Evolutionary conservation across 2,329 filamentous ascomycete species (phyloP).

Genomic region (Paecilomyces niveus): DNA sequence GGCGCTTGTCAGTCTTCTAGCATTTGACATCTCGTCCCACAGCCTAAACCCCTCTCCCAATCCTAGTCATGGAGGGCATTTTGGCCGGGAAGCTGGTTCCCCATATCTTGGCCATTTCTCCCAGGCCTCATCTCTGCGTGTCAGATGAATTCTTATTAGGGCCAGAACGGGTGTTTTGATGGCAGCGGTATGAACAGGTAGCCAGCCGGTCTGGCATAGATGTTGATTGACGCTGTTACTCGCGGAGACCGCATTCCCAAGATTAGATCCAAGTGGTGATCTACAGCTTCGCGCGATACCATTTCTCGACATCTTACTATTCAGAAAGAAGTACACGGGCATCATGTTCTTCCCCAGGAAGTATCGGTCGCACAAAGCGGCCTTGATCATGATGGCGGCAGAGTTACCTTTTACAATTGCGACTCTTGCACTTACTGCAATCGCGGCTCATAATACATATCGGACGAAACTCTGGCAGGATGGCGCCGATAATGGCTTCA

Average conservation of each 20-base stretch:
- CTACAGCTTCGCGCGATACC: background rate
- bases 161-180: background rate
- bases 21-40: conserved; percentile 4
- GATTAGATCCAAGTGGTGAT: background rate
- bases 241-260: background rate
- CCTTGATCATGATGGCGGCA: conserved; percentile 46
- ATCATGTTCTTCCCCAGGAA: conserved; percentile 45
- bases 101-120: background rate
- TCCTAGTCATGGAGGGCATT: conserved; percentile 10
- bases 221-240: background rate
- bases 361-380: conserved; percentile 47
- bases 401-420: conserved; percentile 54
- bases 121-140: background rate
- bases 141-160: background rate
- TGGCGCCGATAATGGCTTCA: conserved; percentile 55
- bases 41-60: conserved; percentile 23
- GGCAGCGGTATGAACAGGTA: conserved; percentile 20
- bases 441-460: conserved; percentile 56
- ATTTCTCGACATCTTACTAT: background rate
- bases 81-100: background rate
- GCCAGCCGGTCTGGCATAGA: conserved; percentile 33
- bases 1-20: conserved; percentile 13
- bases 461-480: conserved; percentile 56
- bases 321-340: conserved; percentile 5
- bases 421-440: conserved; percentile 53